Evolutionary conservation across 2,329 filamentous ascomycete species (phyloP).

Genomic region (Decorospora gaudefroyi): DNA sequence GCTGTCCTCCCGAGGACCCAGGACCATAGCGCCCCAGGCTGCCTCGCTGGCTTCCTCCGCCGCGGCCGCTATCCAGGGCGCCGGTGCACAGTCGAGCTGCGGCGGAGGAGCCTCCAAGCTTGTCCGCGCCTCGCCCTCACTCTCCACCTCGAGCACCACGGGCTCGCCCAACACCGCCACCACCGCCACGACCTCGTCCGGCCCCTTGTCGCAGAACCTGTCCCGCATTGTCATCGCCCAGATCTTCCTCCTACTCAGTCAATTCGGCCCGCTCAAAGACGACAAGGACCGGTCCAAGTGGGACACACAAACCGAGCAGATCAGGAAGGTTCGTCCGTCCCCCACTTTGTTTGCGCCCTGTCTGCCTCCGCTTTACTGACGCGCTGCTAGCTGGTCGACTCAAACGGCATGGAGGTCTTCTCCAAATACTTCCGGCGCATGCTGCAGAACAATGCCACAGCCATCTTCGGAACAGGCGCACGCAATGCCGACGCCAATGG

Average conservation of each 20-base stretch:
- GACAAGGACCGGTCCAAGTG: conserved; percentile 90
- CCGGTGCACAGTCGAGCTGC: conserved; percentile 57
- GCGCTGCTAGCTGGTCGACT: conserved; percentile 76
- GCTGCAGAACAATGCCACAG: conserved; percentile 84
- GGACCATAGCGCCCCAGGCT: conserved; percentile 60
- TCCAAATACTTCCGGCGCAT: conserved; percentile 93
- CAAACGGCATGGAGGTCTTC: conserved; percentile 99
- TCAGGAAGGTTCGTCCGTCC: conserved; percentile 79
- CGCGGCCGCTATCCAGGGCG: conserved; percentile 55
- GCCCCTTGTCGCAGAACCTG: conserved; percentile 56
- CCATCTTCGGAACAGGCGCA: conserved; percentile 83
- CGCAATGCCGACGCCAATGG: conserved; percentile 74
- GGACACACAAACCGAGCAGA: conserved; percentile 87
- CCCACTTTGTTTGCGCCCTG: conserved; percentile 9
- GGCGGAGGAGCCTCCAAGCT: conserved; percentile 62
- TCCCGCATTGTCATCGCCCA: conserved; percentile 95
- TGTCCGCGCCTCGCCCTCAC: conserved; percentile 63
- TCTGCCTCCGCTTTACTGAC: conserved; percentile 25
- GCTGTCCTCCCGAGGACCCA: conserved; percentile 61
- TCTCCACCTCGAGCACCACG: conserved; percentile 53
- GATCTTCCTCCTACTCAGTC: conserved; percentile 87
- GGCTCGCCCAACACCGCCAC: conserved; percentile 58
- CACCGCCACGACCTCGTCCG: conserved; percentile 54
- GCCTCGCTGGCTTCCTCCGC: conserved; percentile 60
- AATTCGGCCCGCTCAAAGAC: conserved; percentile 75